phyloP scores from a whole-genome alignment of 768 basidiomycete species.

The Rossbeevera mucosa region DNA sequence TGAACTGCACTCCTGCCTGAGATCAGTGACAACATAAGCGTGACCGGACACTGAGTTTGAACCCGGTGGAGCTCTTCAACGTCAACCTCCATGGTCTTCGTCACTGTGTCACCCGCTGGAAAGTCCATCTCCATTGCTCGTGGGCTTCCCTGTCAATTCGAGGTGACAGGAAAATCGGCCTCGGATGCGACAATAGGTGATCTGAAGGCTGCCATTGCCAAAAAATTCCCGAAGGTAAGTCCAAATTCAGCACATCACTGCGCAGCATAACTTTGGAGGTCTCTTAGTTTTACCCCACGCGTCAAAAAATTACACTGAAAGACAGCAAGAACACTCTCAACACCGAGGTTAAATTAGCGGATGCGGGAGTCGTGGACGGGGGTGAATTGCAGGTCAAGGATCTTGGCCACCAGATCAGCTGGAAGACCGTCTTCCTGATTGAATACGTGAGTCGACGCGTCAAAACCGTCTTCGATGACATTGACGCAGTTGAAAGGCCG shows the following conservation, averaged over 20 bases:
- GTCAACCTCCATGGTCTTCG: constrained; percentile 49
- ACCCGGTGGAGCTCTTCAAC: too few species aligned
- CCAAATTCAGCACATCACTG: not conserved
- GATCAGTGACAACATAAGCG: constrained; percentile 3
- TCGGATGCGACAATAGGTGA: constrained; percentile 58
- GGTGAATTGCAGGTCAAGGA: constrained; percentile 80
- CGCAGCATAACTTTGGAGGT: not conserved
- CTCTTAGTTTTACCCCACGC: constrained; percentile 58
- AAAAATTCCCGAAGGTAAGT: constrained; percentile 48
- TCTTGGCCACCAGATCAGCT: constrained; percentile 83
- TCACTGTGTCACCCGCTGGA: constrained; percentile 51
- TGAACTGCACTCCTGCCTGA: not conserved
- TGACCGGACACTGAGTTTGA: too few species aligned
- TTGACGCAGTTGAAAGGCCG: constrained; percentile 46
- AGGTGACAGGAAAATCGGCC: constrained; percentile 40
- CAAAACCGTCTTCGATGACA: not conserved
- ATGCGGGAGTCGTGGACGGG: constrained; percentile 54
- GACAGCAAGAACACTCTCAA: constrained; percentile 57
- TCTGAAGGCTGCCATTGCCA: constrained; percentile 61
- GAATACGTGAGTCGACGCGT: constrained; percentile 77
- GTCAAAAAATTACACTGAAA: constrained; percentile 70
- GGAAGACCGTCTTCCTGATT: constrained; percentile 82
- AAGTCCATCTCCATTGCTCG: constrained; percentile 45
- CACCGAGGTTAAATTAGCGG: constrained; percentile 57
- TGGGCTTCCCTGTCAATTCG: constrained; percentile 47